A percentile compares a stretch with the other conserved stretches of the same genome.
These are phyloP conservation scores for Aspergillus sp. DNA, from an alignment of 2,329 filamentous ascomycete species.

Conservation along the genomic window DNA sequence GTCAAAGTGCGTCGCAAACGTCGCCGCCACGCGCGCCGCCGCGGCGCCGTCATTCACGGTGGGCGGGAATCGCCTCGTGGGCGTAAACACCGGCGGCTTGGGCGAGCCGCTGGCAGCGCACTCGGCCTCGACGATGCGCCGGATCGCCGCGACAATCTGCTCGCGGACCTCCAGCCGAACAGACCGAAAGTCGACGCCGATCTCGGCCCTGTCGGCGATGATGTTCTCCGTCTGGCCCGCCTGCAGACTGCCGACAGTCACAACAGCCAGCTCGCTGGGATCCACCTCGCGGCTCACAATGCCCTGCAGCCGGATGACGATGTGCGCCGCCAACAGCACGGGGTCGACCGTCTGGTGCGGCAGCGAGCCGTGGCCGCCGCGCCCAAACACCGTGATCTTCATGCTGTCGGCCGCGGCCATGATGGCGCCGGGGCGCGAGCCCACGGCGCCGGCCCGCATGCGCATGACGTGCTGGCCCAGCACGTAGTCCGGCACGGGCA, in stretches of 20 bases:
- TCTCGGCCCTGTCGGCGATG: slow-evolving; percentile 54
- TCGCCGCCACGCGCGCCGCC: slow-evolving; percentile 43
- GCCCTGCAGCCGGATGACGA: slow-evolving; percentile 59
- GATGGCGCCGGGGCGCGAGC: slow-evolving; percentile 37
- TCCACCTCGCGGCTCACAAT: slow-evolving; percentile 57
- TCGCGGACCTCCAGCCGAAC: slow-evolving; percentile 47
- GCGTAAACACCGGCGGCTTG: slow-evolving; percentile 46
- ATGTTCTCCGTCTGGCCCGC: slow-evolving; percentile 62
- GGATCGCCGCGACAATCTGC: slow-evolving; percentile 48
- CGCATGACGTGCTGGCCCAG: slow-evolving; percentile 59
- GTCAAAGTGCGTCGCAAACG: slow-evolving; percentile 51
- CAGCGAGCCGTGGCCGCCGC: slow-evolving; percentile 58
- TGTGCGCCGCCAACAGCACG: slow-evolving; percentile 56
- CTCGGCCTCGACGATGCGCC: slow-evolving; percentile 59
- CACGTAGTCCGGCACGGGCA: slow-evolving; percentile 56
- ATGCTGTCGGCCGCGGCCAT: slow-evolving; percentile 47
- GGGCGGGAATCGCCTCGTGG: slow-evolving; percentile 52
- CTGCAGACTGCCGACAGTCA: slow-evolving; percentile 59
- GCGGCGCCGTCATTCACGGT: slow-evolving; percentile 52
- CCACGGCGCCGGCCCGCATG: slow-evolving; percentile 41
- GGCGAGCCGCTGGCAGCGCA: slow-evolving; percentile 51
- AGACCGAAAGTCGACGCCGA: slow-evolving; percentile 57
- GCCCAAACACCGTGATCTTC: slow-evolving; percentile 57
- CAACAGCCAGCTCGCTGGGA: slow-evolving; percentile 53
- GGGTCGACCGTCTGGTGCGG: slow-evolving; percentile 60